Evolutionary conservation across 768 basidiomycete species (phyloP), one percentile per base, ranked within the genome.

Genomic region (Pulveroboletus ravenelii): DNA sequence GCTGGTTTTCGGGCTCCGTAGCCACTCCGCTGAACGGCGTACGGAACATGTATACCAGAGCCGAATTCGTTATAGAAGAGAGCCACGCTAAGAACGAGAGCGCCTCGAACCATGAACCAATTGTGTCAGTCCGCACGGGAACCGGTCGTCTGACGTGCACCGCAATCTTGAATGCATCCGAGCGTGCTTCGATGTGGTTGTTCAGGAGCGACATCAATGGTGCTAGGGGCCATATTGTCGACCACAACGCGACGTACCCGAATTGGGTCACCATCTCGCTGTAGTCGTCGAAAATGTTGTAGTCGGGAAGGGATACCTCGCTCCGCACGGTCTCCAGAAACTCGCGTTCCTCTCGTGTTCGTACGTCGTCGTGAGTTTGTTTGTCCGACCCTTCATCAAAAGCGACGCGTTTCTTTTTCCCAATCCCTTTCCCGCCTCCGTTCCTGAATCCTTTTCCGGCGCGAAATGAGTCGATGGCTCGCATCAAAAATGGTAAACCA

Each of bases 191-290:
- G 53, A 98, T 70, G 66, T 89, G 79, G 67, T 99, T 97, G 75
- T 98, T 99, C 42, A 96, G 59, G 18, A 95, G 76, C 1, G 92
- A 87, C 79, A 93, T 90, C 9, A 85, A 80, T 74, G 92, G 84
- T 3, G 92, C 87, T 15, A 98, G 74, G 3, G 94, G 92, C 93
- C 93, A 98, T 51, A 94, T 90, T 29, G 90, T 85, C 41, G 85
- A 89, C 92, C 93, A 98, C 18, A 97, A 73, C 8, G 82, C 83
- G 29, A 97, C 83, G 63, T 95, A 93, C 0, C 95, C 94, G 65
- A 95, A 96, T 62, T 94, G 92, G 9, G 88, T 87, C 14, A 89
- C 89, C 94, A 99, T 97, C 72, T 99, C 96, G 61, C 82, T 84
- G 68, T 95, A 99, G 70, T 97, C 95, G 46, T 74, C 80, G 60